Conservation (phyloP, 148 eudicot species). For the Gaultheria prostrata region DNA sequence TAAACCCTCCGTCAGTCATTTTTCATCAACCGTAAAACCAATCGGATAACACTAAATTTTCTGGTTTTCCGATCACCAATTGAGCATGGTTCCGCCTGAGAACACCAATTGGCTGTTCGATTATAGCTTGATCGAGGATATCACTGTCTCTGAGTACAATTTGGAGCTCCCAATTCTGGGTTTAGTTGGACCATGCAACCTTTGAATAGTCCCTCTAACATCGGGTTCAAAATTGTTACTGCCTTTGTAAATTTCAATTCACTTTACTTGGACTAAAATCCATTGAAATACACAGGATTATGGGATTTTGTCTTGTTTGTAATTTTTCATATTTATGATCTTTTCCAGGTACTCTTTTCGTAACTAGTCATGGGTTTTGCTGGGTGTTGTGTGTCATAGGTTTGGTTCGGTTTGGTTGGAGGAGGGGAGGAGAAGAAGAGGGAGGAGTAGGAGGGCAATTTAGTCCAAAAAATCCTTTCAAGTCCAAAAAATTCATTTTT, state of each 20-base stretch:
- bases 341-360: not conserved
- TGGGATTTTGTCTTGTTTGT: not conserved
- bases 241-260: conserved; percentile 5
- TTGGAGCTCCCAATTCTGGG: conserved; percentile 37
- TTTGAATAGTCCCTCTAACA: conserved; percentile 46
- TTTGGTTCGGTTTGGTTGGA: too few relatives aligned
- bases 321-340: not conserved
- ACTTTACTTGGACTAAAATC: not conserved
- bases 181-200: conserved; percentile 54
- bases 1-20: not conserved
- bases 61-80: conserved; percentile 24
- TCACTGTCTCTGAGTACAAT: conserved; percentile 47
- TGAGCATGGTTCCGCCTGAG: conserved; percentile 60
- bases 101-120: conserved; percentile 65
- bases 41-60: not conserved
- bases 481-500: too few relatives aligned
- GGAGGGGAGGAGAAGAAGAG: too few relatives aligned
- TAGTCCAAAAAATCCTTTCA: too few relatives aligned
- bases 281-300: not conserved
- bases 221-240: conserved; percentile 35
- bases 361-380: not conserved
- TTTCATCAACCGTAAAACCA: not conserved
- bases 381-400: too few relatives aligned
- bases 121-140: conserved; percentile 55
- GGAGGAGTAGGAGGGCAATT: too few relatives aligned